These are phyloP conservation scores for Saposhnikovia divaricata DNA, from an alignment of 129 eudicot genomes.

Conservation along the genomic window DNA sequence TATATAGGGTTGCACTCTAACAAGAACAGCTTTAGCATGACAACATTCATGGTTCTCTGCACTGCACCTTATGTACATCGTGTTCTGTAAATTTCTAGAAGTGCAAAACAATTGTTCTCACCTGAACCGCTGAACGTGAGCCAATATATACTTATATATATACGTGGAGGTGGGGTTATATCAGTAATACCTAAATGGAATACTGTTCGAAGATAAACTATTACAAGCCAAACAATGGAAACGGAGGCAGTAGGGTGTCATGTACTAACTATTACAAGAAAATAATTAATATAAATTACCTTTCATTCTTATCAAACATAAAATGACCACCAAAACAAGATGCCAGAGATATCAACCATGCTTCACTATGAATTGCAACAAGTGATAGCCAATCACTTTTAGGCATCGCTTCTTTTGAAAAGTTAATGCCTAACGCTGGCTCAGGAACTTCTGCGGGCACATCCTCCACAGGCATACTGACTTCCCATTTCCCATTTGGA, in stretches of 20 bases:
- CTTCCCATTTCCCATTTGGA: constrained; percentile 76
- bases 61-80: too few relatives aligned
- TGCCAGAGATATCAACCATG: constrained; percentile 81
- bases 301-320: constrained; percentile 58
- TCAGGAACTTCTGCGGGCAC: constrained; percentile 84
- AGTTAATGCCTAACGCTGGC: constrained; percentile 74
- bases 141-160: too few relatives aligned
- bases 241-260: neutral
- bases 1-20: neutral
- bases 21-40: neutral
- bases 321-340: constrained; percentile 72
- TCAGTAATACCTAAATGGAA: neutral
- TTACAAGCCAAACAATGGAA: neutral
- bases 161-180: neutral
- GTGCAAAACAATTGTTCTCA: too few relatives aligned
- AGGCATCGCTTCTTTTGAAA: constrained; percentile 70
- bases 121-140: too few relatives aligned
- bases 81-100: too few relatives aligned
- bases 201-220: neutral
- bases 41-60: too few relatives aligned
- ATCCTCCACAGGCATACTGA: constrained; percentile 68
- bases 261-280: neutral
- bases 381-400: constrained; percentile 69
- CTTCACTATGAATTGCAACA: constrained; percentile 75
- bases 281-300: constrained; percentile 26